Base-by-base conservation (phyloP, 140 eudicot genomes). In the Oenanthe javanica region DNA sequence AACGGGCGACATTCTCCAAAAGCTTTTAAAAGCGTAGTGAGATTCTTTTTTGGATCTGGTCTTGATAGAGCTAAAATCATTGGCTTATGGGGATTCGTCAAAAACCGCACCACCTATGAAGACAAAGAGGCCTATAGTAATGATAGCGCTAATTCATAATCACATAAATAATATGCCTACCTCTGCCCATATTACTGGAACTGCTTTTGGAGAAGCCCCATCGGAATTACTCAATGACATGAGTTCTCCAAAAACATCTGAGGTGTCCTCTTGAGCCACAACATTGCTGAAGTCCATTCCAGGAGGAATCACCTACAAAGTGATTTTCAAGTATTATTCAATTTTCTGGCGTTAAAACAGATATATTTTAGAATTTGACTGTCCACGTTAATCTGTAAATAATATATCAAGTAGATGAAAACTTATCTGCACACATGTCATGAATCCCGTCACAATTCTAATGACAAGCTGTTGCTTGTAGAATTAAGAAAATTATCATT, bases 231-330 rank as follows among this genome's bases (percentile, higher is more conserved):
- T 86, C 16, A 87, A 76, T 27, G 93, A 43, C 45, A 82, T 25
- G 45, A 90, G 87, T 67, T 93, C 97, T 76, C 93, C 92, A 83
- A 91, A 93, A 46, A 81, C 84, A 57, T 91, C 97, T 23, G 79
- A 75, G 42, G 78, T 59, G 43, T 91, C 95, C 80, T 91, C 97
- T 78, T 87, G 96, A 70, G 86, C 90, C 63, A 80, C 80, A 38
- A 93, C 98, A 82, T 86, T 93, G 85, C 96, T 91, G 80, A 93
- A 93, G 88, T 93, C 98, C 98, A 93, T 93, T 66, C 98, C 98
- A 54, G 98, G 98, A 83, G 98, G 93, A 84, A 93, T 93, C 54
- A 93, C 98, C 98, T 93, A 83, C 23, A 89, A 77, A 77, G 51
- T 25, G 36, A 66, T 45, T 27, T 21, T 23, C 14, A 54, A 45